These are phyloP conservation scores for Phoma sp. DNA, from an alignment of 2,329 filamentous ascomycete species.

Conservation along the genomic window DNA sequence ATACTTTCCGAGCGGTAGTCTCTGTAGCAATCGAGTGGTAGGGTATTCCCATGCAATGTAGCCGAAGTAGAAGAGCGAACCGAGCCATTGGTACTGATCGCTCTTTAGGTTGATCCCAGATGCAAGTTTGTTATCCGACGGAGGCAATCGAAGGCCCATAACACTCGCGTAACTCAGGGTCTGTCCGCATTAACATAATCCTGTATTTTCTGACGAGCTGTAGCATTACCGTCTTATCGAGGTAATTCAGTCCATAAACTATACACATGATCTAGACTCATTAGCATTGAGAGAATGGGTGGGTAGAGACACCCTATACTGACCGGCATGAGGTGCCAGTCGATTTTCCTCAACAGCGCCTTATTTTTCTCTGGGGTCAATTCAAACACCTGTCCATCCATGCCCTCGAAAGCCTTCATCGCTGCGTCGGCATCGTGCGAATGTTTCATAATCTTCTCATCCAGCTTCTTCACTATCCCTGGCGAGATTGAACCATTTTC, in stretches of 20 bases:
- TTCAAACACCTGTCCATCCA: conserved; percentile 59
- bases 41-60: conserved; percentile 70
- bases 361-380: conserved; percentile 64
- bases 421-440: conserved; percentile 66
- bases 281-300: neutral
- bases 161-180: conserved; percentile 60
- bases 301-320: conserved; percentile 3
- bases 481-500: conserved; percentile 11
- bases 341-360: conserved; percentile 65
- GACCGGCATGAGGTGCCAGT: conserved; percentile 66
- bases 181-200: no score
- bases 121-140: conserved; percentile 34
- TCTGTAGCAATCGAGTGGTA: conserved; percentile 68
- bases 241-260: conserved; percentile 65
- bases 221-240: conserved; percentile 59
- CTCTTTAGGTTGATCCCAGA: conserved; percentile 56
- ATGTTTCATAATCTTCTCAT: conserved; percentile 52
- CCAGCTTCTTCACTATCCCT: conserved; percentile 23
- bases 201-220: no score
- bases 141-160: conserved; percentile 54
- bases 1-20: conserved; percentile 70
- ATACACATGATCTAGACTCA: conserved; percentile 57
- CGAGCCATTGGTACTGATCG: conserved; percentile 60
- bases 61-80: conserved; percentile 60
- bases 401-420: conserved; percentile 61